Evolutionary conservation across 2,329 filamentous ascomycete genomes (phyloP).

Genomic region (Sclerotiophoma versabilis): DNA sequence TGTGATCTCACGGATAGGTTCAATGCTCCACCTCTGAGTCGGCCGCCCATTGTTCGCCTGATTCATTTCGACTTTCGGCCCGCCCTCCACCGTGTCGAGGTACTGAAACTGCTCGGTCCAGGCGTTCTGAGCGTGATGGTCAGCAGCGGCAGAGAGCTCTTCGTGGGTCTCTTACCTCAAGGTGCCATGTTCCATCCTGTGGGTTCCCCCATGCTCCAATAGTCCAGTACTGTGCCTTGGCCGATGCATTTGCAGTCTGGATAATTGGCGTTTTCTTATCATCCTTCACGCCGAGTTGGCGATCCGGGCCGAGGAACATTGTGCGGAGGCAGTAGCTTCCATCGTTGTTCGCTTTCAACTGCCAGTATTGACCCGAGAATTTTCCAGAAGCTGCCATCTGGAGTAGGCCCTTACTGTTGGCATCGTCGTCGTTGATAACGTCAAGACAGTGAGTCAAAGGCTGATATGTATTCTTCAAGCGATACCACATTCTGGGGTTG

Average conservation of each 20-base stretch:
- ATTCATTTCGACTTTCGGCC: constrained; percentile 23
- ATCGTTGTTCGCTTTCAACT: constrained; percentile 27
- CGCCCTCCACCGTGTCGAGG: constrained; percentile 29
- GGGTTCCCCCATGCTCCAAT: constrained; percentile 25
- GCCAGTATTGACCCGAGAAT: constrained; percentile 36
- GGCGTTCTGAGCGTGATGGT: constrained; percentile 18
- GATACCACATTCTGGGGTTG: constrained; percentile 30
- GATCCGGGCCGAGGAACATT: constrained; percentile 28
- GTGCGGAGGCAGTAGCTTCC: constrained; percentile 27
- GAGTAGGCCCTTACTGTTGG: constrained; percentile 20
- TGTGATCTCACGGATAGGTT: constrained; percentile 23
- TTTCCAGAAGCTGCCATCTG: constrained; percentile 25
- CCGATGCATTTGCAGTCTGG: constrained; percentile 6
- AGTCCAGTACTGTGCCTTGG: constrained; percentile 26
- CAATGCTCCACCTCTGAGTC: constrained; percentile 33
- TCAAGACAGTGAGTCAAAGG: constrained; percentile 25
- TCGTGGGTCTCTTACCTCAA: constrained; percentile 2
- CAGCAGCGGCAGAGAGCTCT: not conserved
- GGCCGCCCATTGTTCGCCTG: constrained; percentile 20
- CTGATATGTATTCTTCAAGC: constrained; percentile 30
- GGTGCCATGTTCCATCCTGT: constrained; percentile 29
- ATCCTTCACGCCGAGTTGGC: constrained; percentile 25
- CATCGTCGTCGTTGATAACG: constrained; percentile 32
- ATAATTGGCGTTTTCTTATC: constrained; percentile 31
- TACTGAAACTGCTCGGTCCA: constrained; percentile 20